A percentile compares a stretch with the other conserved stretches of the same genome.
Evolutionary conservation across 108 stramenopile species (phyloP).

Genomic region (Cyclotella sp.): DNA sequence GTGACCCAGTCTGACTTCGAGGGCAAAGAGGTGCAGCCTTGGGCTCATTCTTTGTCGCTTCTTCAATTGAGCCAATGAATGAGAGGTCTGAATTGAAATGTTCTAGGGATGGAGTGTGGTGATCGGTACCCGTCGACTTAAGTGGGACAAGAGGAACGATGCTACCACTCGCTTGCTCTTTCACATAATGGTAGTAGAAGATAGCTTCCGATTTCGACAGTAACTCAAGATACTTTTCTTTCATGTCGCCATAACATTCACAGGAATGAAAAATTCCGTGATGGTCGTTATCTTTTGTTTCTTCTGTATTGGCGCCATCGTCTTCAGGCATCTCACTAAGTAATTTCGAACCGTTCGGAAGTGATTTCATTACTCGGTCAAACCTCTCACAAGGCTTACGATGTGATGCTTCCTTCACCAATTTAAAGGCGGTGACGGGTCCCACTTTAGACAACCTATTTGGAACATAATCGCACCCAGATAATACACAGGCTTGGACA

Average conservation of each 20-base stretch:
- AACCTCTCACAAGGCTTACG: conserved; percentile 58
- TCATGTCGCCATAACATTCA: conserved; percentile 16
- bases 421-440: conserved; percentile 88
- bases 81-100: conserved; percentile 26
- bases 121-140: neutral
- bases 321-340: conserved; percentile 29
- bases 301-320: conserved; percentile 27
- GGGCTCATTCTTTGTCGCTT: conserved; percentile 25
- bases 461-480: conserved; percentile 96
- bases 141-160: conserved; percentile 45
- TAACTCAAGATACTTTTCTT: conserved; percentile 66
- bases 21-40: conserved; percentile 4
- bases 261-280: conserved; percentile 17
- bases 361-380: conserved; percentile 54
- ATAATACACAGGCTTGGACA: conserved; percentile 91
- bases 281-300: conserved; percentile 13
- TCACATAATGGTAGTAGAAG: conserved; percentile 86
- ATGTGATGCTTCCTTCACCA: conserved; percentile 70
- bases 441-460: conserved; percentile 85
- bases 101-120: neutral
- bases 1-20: neutral
- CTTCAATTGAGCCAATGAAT: conserved; percentile 37
- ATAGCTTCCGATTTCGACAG: conserved; percentile 80
- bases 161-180: conserved; percentile 26
- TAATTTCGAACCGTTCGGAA: conserved; percentile 21